Evolutionary conservation across 148 eudicot genomes (phyloP).

Genomic region (Spergularia bocconei): DNA sequence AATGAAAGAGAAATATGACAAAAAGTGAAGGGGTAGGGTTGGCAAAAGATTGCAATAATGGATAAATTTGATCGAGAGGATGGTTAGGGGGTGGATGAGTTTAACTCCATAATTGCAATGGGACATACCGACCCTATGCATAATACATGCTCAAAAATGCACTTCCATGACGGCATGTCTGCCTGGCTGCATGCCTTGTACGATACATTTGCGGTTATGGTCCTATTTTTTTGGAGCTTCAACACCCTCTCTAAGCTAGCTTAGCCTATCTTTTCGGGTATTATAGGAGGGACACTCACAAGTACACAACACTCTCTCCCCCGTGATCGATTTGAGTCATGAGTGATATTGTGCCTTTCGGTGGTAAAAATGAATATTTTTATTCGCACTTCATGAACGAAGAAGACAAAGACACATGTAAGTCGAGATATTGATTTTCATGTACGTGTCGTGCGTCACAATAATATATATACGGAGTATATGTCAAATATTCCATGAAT

Average conservation of each 20-base stretch:
- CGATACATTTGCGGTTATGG: slow-evolving; percentile 1
- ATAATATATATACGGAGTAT: no score
- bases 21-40: background rate
- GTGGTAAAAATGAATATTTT: no score
- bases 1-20: background rate
- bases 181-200: slow-evolving; percentile 1
- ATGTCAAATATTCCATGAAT: no score
- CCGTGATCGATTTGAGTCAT: no score
- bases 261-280: background rate
- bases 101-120: slow-evolving; percentile 14
- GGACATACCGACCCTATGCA: background rate
- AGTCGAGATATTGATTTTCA: no score
- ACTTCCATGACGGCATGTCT: background rate
- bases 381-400: no score
- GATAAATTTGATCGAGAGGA: slow-evolving; percentile 9
- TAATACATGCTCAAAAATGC: slow-evolving; percentile 2
- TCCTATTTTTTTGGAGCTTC: slow-evolving; percentile 13
- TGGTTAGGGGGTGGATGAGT: slow-evolving; percentile 10
- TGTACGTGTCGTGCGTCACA: no score
- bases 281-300: background rate
- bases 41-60: background rate
- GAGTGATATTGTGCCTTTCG: no score
- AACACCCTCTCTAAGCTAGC: background rate
- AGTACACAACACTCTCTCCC: no score
- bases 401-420: no score